Conservation (phyloP, 352 stramenopile genomes). For the Globisporangium solare region DNA sequence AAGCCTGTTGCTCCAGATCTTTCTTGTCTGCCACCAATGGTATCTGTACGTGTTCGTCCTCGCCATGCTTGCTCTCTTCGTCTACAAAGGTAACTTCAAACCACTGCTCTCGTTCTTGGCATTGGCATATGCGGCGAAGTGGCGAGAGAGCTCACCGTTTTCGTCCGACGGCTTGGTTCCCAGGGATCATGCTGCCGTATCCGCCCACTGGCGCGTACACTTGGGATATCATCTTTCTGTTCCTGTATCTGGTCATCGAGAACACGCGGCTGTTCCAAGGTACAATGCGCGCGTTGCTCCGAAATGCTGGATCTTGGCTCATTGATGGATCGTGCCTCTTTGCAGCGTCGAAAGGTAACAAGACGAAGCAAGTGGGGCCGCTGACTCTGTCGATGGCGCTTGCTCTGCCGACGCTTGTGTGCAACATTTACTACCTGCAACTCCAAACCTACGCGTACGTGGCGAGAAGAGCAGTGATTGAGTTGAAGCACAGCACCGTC, state of each 20-base stretch:
- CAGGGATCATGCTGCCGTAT: constrained; percentile 47
- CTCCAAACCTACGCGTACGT: constrained; percentile 78
- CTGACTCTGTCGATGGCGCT: constrained; percentile 55
- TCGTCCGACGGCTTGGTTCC: background rate
- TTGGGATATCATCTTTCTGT: constrained; percentile 58
- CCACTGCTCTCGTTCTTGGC: no score
- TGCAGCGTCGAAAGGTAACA: constrained; percentile 79
- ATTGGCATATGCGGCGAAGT: no score
- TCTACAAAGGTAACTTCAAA: constrained; percentile 59
- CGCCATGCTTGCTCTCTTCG: constrained; percentile 43
- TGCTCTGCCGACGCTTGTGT: constrained; percentile 43
- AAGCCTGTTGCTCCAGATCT: constrained; percentile 57
- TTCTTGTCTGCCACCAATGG: constrained; percentile 64
- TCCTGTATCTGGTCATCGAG: constrained; percentile 58
- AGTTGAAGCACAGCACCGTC: background rate
- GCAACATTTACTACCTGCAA: constrained; percentile 69
- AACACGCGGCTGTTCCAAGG: constrained; percentile 66
- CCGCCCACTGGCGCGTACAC: constrained; percentile 41
- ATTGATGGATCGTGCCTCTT: background rate
- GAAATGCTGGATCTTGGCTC: background rate
- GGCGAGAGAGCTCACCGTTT: no score
- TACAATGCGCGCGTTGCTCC: constrained; percentile 6
- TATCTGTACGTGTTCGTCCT: constrained; percentile 62
- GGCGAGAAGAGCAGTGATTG: background rate
- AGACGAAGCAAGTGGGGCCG: constrained; percentile 53